phyloP scores from a whole-genome alignment of 2,329 filamentous ascomycete species.

The Parascedosporium putredinis region DNA sequence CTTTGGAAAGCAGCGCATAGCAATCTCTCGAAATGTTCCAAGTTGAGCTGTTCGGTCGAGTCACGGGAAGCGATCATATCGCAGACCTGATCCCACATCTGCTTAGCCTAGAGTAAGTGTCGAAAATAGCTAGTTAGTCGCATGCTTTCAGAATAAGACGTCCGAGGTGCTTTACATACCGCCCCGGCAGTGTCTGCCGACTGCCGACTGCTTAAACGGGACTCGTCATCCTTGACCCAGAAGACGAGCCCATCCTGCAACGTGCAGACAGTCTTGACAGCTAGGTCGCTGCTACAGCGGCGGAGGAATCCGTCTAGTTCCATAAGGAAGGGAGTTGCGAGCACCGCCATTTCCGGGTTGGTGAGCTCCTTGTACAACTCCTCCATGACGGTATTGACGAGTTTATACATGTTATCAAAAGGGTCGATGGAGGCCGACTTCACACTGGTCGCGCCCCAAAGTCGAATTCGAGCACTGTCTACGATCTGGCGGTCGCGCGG shows the following conservation, averaged over 20 bases:
- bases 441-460: constrained; percentile 49
- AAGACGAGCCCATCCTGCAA: constrained; percentile 50
- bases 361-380: constrained; percentile 40
- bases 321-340: constrained; percentile 37
- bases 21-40: constrained; percentile 43
- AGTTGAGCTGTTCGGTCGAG: constrained; percentile 30
- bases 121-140: constrained; percentile 18
- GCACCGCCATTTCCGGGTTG: constrained; percentile 24
- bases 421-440: constrained; percentile 43
- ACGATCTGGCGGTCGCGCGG: constrained; percentile 52
- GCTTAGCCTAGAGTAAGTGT: constrained; percentile 36
- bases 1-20: constrained; percentile 46
- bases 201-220: constrained; percentile 17
- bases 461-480: constrained; percentile 52
- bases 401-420: constrained; percentile 55
- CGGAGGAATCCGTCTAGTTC: constrained; percentile 42
- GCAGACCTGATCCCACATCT: constrained; percentile 41
- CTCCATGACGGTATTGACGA: constrained; percentile 42
- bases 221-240: constrained; percentile 51
- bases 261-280: constrained; percentile 44
- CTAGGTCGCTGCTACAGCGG: constrained; percentile 36
- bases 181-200: constrained; percentile 1
- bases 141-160: too few relatives aligned
- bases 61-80: constrained; percentile 24
- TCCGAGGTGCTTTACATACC: constrained; percentile 6